Conservation (phyloP, 108 stramenopile genomes). For the Thalassiosira profunda region DNA sequence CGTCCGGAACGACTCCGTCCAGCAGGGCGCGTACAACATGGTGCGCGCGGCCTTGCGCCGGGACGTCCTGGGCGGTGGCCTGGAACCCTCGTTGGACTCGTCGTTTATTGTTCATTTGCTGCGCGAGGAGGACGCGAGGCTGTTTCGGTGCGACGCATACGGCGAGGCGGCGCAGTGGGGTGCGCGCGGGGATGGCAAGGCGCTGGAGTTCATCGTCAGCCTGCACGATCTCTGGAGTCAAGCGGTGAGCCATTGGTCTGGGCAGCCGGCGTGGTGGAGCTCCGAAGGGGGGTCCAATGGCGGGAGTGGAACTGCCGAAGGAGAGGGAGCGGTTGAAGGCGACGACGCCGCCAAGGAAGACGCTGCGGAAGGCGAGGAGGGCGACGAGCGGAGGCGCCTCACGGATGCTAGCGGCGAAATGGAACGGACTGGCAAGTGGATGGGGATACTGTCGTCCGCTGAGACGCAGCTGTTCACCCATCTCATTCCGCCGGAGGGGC, state of each 20-base stretch:
- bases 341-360: constrained; percentile 28
- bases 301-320: constrained; percentile 1
- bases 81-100: constrained; percentile 61
- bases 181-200: constrained; percentile 54
- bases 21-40: constrained; percentile 52
- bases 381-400: no score
- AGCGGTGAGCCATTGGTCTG: constrained; percentile 54
- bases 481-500: no score
- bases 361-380: constrained; percentile 1
- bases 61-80: constrained; percentile 59
- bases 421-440: no score
- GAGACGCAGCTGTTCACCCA: no score
- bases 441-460: no score
- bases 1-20: constrained; percentile 28
- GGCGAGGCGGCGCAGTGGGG: constrained; percentile 83
- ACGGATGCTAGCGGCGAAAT: no score
- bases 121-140: constrained; percentile 61
- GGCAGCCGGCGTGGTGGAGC: constrained; percentile 35
- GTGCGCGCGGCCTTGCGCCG: constrained; percentile 69
- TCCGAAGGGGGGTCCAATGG: constrained; percentile 10
- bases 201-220: constrained; percentile 75
- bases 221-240: constrained; percentile 88
- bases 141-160: constrained; percentile 85
- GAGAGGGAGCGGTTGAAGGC: constrained; percentile 18
- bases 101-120: constrained; percentile 79